Conservation (phyloP, 495 filamentous ascomycete genomes). For the Daldinia concentrica region DNA sequence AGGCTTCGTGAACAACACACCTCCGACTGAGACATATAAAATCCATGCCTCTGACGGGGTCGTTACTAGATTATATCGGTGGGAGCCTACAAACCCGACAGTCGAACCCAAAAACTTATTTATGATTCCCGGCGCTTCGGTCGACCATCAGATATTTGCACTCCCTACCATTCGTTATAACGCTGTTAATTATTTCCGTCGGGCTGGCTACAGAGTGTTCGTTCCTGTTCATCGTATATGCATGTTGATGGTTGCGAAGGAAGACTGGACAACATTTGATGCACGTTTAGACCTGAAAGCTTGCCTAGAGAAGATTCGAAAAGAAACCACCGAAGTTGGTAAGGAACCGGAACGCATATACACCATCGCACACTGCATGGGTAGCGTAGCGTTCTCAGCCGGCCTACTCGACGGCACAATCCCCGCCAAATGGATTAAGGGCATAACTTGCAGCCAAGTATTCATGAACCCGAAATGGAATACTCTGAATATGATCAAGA, state of each 20-base stretch:
- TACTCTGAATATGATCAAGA: constrained; percentile 67
- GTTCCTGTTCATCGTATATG: constrained; percentile 70
- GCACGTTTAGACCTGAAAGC: constrained; percentile 69
- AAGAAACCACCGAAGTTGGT: constrained; percentile 18
- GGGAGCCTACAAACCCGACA: constrained; percentile 57
- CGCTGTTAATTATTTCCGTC: constrained; percentile 70
- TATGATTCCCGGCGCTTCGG: constrained; percentile 69
- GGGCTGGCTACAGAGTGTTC: constrained; percentile 67
- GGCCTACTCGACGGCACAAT: constrained; percentile 74
- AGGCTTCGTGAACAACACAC: constrained; percentile 61
- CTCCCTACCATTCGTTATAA: constrained; percentile 72
- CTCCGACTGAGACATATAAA: constrained; percentile 49
- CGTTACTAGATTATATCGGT: constrained; percentile 61
- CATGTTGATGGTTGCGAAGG: constrained; percentile 61
- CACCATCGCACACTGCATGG: constrained; percentile 73
- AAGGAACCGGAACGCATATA: constrained; percentile 59
- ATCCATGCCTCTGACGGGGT: constrained; percentile 63
- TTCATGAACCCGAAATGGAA: constrained; percentile 72
- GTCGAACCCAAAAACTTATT: constrained; percentile 58
- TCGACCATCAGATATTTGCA: constrained; percentile 71
- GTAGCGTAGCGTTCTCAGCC: constrained; percentile 65
- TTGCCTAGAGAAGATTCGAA: constrained; percentile 64
- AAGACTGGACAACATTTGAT: constrained; percentile 68
- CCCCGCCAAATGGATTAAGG: constrained; percentile 63
- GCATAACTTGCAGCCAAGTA: constrained; percentile 70